These are phyloP conservation scores for Protomyces inundatus DNA, from an alignment of 1,139 yeast genomes.

Conservation along the genomic window DNA sequence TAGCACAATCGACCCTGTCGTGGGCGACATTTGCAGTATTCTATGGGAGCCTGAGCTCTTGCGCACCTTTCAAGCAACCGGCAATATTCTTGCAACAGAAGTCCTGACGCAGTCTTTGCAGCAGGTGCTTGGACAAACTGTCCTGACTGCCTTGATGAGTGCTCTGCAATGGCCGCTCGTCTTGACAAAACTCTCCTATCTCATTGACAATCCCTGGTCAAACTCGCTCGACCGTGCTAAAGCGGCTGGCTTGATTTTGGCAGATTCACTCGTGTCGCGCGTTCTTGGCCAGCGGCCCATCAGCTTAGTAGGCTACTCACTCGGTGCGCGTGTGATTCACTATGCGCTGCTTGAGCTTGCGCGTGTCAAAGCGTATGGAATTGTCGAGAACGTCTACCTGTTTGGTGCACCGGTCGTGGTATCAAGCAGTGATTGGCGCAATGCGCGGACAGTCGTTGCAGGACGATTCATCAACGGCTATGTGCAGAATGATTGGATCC, in stretches of 20 bases:
- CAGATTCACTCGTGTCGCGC: slow-evolving; percentile 81
- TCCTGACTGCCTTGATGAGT: slow-evolving; percentile 90
- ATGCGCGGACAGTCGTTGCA: slow-evolving; percentile 81
- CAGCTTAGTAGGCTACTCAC: slow-evolving; percentile 85
- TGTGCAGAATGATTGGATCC: slow-evolving; percentile 90
- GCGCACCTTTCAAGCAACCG: slow-evolving; percentile 92
- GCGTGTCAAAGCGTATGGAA: slow-evolving; percentile 76
- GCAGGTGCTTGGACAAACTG: slow-evolving; percentile 88
- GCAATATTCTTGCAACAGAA: slow-evolving; percentile 86
- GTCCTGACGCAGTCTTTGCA: slow-evolving; percentile 84
- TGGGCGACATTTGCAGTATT: slow-evolving; percentile 91
- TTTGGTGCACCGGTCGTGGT: slow-evolving; percentile 88
- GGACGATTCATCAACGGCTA: slow-evolving; percentile 88
- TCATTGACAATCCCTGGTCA: slow-evolving; percentile 96
- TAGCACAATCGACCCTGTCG: slow-evolving; percentile 92
- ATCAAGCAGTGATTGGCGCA: slow-evolving; percentile 67
- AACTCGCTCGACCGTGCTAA: slow-evolving; percentile 96
- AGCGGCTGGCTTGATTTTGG: slow-evolving; percentile 84
- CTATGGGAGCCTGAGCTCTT: slow-evolving; percentile 99
- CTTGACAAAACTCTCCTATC: slow-evolving; percentile 77
- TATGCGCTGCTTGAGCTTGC: slow-evolving; percentile 87
- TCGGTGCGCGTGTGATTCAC: slow-evolving; percentile 88
- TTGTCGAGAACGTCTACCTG: slow-evolving; percentile 79
- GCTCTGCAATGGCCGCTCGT: slow-evolving; percentile 92
- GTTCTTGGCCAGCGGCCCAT: slow-evolving; percentile 90